phyloP scores from a whole-genome alignment of 2,329 filamentous ascomycete species.

The Xylaria sp. region DNA sequence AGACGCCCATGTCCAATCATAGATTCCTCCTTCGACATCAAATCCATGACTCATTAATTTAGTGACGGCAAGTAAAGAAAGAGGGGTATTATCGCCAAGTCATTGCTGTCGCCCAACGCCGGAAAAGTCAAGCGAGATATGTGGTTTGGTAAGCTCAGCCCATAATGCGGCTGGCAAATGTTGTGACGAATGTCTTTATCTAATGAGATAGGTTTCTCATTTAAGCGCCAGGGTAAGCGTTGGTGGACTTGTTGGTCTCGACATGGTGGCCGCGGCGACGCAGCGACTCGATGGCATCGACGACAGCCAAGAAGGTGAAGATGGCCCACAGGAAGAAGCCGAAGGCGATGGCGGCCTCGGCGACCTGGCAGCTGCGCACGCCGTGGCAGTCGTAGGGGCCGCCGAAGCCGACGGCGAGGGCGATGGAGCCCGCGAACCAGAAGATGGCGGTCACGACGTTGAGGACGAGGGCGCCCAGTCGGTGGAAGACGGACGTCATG shows the following conservation, averaged over 20 bases:
- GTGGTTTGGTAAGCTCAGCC: background rate
- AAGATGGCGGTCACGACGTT: slow-evolving; percentile 82
- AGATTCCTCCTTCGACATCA: background rate
- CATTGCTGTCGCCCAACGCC: slow-evolving; percentile 15
- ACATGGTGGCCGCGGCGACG: slow-evolving; percentile 54
- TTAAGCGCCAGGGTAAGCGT: slow-evolving; percentile 46
- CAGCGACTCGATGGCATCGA: slow-evolving; percentile 59
- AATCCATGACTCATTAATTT: slow-evolving; percentile 8
- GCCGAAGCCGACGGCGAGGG: slow-evolving; percentile 73
- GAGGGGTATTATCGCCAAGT: slow-evolving; percentile 22
- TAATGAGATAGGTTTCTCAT: background rate
- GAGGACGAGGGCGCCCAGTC: slow-evolving; percentile 71
- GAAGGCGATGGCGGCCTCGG: slow-evolving; percentile 73
- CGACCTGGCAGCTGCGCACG: slow-evolving; percentile 65
- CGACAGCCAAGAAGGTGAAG: slow-evolving; percentile 58
- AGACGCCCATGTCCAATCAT: background rate
- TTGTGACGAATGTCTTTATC: background rate
- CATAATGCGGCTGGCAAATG: background rate
- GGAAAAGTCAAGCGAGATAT: background rate
- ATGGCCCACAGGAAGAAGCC: slow-evolving; percentile 71
- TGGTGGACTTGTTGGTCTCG: slow-evolving; percentile 37
- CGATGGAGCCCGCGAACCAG: slow-evolving; percentile 90
- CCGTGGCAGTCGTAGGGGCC: slow-evolving; percentile 63
- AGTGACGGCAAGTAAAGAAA: background rate
- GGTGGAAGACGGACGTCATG: slow-evolving; percentile 69